Evolutionary conservation across 2,329 filamentous ascomycete species (phyloP), one percentile per base, ranked within the genome.

Genomic region (Colletotrichum shisoi): DNA sequence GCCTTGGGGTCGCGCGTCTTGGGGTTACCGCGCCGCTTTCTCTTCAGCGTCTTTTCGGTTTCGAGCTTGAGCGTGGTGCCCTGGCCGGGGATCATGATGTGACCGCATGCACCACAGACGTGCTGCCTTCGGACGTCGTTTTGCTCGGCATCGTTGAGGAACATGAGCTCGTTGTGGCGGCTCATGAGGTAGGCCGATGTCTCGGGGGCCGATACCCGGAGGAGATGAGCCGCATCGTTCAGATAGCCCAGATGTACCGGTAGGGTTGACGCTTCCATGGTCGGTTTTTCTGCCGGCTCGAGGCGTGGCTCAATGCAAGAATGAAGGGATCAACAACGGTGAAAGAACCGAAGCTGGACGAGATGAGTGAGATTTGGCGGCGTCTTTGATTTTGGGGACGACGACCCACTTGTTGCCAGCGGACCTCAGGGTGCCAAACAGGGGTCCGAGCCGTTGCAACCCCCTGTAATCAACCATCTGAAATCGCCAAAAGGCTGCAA

Each of bases 171-270:
- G 69, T 82, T 81, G 63, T 84, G 81, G 62, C 80, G 79, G 71
- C 78, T 81, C 84, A 89, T 86, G 45, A 90, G 77, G 73, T 86
- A 83, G 13, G 86, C 85, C 15, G 88, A 88, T 1, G 81, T 84
- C 69, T 84, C 81, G 1, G 87, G 87, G 0, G 86, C 82, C 2
- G 81, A 76, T 12, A 76, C 74, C 3, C 81, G 78, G 17, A 90
- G 78, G 11, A 89, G 75, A 76, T 90, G 84, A 1, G 87, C 85
- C 1, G 87, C 85, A 73, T 89, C 82, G 12, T 83, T 85, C 3
- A 90, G 80, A 69, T 82, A 87, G 12, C 73, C 73, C 48, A 82
- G 63, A 51, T 69, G 63, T 24, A 39, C 39, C 11, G 63, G 57
- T 12, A 67, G 27, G 42, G 19, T 59, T 31, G 53, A 53, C 1